Base-by-base conservation (phyloP, 2,329 filamentous ascomycete genomes). In the Cyphellophora attinorum region DNA sequence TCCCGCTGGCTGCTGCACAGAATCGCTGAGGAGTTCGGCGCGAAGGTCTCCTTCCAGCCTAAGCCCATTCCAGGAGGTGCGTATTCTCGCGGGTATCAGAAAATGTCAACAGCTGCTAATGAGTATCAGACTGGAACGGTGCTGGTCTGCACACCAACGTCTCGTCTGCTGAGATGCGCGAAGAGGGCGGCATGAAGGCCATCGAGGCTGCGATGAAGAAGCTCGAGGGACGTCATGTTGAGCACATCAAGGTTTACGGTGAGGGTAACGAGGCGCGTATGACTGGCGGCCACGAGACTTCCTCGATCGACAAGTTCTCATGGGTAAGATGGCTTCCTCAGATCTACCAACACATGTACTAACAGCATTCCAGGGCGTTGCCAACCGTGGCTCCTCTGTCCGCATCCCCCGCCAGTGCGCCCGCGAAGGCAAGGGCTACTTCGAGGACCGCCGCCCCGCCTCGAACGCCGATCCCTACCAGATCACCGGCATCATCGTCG, bases 51-150 rank as follows among this genome's bases (percentile, higher is more conserved):
- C 25, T 81, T 95, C 61, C 76, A 88, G 56, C 91, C 91, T 59
- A 98, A 98, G 78, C 89, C 89, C 48, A 88, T 96, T 48, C 77
- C 79, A 39, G 89, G 89, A 55, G n/a, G n/a, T n/a, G n/a, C n/a
- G n/a, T n/a, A n/a, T n/a, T n/a, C n/a, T n/a, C n/a, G n/a, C n/a
- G n/a, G n/a, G n/a, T n/a, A n/a, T n/a, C n/a, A n/a, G n/a, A n/a
- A n/a, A n/a, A n/a, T n/a, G n/a, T n/a, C n/a, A n/a, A n/a, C n/a
- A n/a, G n/a, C n/a, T n/a, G n/a, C n/a, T n/a, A n/a, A n/a, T n/a
- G n/a, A n/a, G n/a, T n/a, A n/a, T n/a, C n/a, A n/a, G 81, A 93
- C 70, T 96, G 91, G 89, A 96, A 96, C 72, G 91, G 89, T 55
- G 85, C 85, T 41, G 85, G 85, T 63, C 79, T 94, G 33, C 86